Conservation (phyloP, 1,284 basidiomycete species). For the Pterulicium gracile region DNA sequence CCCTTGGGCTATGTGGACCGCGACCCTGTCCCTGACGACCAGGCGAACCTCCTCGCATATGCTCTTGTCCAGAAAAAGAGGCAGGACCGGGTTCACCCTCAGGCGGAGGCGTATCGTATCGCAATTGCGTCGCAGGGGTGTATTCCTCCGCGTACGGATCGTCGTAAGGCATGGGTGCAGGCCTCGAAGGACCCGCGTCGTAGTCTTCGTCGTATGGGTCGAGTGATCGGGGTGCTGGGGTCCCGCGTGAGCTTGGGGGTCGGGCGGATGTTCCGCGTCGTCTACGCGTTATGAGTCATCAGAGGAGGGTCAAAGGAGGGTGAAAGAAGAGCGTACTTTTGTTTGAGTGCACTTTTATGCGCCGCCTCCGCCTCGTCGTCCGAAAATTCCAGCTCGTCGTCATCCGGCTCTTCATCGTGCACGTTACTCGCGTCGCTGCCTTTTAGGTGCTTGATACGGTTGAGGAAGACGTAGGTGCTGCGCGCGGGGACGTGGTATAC, state of each 20-base stretch:
- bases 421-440: slow-evolving; percentile 91
- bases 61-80: not conserved
- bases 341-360: slow-evolving; percentile 44
- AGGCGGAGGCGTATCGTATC: not conserved
- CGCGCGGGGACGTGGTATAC: slow-evolving; percentile 73
- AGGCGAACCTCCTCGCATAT: not conserved
- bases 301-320: slow-evolving; percentile 6
- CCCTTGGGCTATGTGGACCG: too few species aligned
- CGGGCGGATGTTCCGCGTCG: slow-evolving; percentile 42
- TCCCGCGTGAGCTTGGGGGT: slow-evolving; percentile 26
- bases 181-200: slow-evolving; percentile 40
- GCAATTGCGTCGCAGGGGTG: not conserved
- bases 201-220: slow-evolving; percentile 58
- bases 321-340: slow-evolving; percentile 29
- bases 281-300: not conserved
- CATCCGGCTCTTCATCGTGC: slow-evolving; percentile 81
- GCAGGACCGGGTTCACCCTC: not conserved
- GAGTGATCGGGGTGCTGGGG: slow-evolving; percentile 24
- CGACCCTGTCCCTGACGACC: not conserved
- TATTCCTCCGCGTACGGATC: slow-evolving; percentile 56
- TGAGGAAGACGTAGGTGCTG: slow-evolving; percentile 72
- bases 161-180: slow-evolving; percentile 59
- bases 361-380: slow-evolving; percentile 82
- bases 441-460: slow-evolving; percentile 50
- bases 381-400: slow-evolving; percentile 81